phyloP scores from a whole-genome alignment of 2,329 filamentous ascomycete genomes.

The Westerdykella aurantiaca region DNA sequence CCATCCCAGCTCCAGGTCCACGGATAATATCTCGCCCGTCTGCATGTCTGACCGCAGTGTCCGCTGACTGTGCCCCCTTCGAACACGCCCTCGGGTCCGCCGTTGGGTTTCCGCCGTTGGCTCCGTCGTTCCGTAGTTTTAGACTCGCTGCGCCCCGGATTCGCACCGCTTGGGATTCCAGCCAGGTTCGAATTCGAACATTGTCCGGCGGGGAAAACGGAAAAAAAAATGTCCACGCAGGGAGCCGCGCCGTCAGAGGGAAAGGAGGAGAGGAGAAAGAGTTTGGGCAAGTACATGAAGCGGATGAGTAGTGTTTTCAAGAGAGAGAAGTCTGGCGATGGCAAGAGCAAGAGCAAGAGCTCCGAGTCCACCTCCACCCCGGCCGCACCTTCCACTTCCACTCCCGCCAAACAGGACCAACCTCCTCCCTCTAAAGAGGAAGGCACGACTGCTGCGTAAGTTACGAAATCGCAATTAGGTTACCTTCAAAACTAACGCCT shows the following conservation, averaged over 20 bases:
- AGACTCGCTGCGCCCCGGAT: background rate
- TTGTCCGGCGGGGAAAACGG: background rate
- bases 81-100: conserved; percentile 1
- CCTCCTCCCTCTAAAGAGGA: conserved; percentile 2
- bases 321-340: conserved; percentile 24
- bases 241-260: conserved; percentile 11
- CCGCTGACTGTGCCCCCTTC: conserved; percentile 1
- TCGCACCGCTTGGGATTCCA: background rate
- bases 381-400: conserved; percentile 8
- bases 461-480: background rate
- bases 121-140: background rate
- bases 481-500: background rate
- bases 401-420: conserved; percentile 1
- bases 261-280: conserved; percentile 28
- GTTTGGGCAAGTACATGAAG: conserved; percentile 37
- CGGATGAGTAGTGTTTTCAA: conserved; percentile 37
- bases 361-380: conserved; percentile 5
- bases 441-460: conserved; percentile 5
- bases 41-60: conserved; percentile 2
- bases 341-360: background rate
- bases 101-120: conserved; percentile 1
- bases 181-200: background rate
- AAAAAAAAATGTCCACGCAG: conserved; percentile 24
- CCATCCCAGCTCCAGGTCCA: background rate
- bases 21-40: background rate